These are phyloP conservation scores for Quercus tomentella DNA, from an alignment of 331 rosid genomes.

Conservation along the genomic window DNA sequence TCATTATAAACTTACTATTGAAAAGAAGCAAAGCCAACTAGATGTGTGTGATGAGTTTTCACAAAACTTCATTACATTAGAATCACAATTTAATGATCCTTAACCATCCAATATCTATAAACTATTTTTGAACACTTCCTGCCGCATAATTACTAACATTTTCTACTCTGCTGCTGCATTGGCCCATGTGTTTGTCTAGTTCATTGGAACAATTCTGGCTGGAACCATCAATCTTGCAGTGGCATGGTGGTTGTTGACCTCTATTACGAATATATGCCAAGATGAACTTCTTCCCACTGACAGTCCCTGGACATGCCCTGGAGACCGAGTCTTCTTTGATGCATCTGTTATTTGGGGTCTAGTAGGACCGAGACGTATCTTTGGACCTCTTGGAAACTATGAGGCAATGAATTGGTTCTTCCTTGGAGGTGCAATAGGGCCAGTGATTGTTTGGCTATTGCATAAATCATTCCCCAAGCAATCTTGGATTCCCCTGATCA, in stretches of 20 bases:
- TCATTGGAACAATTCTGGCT: slow-evolving; percentile 66
- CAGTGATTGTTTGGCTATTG: slow-evolving; percentile 57
- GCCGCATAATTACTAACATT: not conserved
- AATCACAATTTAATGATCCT: not conserved
- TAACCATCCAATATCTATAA: not conserved
- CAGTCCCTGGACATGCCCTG: slow-evolving; percentile 81
- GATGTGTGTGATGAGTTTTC: not conserved
- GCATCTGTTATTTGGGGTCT: slow-evolving; percentile 86
- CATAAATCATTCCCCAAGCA: slow-evolving; percentile 65
- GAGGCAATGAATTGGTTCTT: slow-evolving; percentile 71
- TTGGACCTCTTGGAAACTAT: slow-evolving; percentile 63
- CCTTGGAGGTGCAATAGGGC: slow-evolving; percentile 68
- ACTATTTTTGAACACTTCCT: not conserved
- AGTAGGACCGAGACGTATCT: slow-evolving; percentile 62
- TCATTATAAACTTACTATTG: slow-evolving; percentile 42
- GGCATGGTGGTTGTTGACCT: slow-evolving; percentile 66
- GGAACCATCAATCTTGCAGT: slow-evolving; percentile 72
- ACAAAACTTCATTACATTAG: not conserved
- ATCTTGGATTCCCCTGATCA: slow-evolving; percentile 65
- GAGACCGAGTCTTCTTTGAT: slow-evolving; percentile 64
- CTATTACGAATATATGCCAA: slow-evolving; percentile 49
- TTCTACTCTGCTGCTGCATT: too few relatives aligned
- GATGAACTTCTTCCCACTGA: slow-evolving; percentile 44
- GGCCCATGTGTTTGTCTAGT: slow-evolving; percentile 27
- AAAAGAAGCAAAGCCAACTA: not conserved